A percentile compares a stretch with the other conserved stretches of the same genome.
phyloP scores from a whole-genome alignment of 768 basidiomycete genomes.

The Pholiota molesta region DNA sequence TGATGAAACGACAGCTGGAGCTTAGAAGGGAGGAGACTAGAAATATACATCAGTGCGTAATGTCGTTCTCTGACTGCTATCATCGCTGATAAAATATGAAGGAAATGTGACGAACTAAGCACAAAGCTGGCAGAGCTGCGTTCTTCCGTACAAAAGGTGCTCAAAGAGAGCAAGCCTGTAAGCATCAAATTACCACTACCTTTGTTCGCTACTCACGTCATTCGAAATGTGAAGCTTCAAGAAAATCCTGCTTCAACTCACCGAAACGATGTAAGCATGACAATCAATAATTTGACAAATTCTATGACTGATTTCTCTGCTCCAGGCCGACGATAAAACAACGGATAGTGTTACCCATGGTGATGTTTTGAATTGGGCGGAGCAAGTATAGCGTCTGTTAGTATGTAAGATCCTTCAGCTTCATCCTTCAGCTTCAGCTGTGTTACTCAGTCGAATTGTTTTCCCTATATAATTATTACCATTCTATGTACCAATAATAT shows the following conservation, averaged over 20 bases:
- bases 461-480: not conserved
- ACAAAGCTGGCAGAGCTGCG: constrained; percentile 62
- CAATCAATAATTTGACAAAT: not conserved
- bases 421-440: not conserved
- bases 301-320: not conserved
- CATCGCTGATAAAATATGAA: constrained; percentile 24
- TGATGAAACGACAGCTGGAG: constrained; percentile 83
- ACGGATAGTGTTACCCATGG: constrained; percentile 27
- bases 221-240: not conserved
- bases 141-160: constrained; percentile 26
- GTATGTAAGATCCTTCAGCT: not conserved
- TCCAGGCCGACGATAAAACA: not conserved
- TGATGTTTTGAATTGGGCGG: constrained; percentile 63
- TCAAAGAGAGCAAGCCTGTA: constrained; percentile 16
- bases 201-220: not conserved
- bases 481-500: not conserved
- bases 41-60: constrained; percentile 65
- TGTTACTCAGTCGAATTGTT: not conserved
- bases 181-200: not conserved
- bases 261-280: not conserved
- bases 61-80: not conserved
- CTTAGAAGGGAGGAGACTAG: constrained; percentile 73
- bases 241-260: not conserved
- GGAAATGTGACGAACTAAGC: constrained; percentile 76
- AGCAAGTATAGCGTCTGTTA: constrained; percentile 34